These are phyloP conservation scores for Pythium aphanidermatum DNA, from an alignment of 352 stramenopile genomes.

Conservation along the genomic window DNA sequence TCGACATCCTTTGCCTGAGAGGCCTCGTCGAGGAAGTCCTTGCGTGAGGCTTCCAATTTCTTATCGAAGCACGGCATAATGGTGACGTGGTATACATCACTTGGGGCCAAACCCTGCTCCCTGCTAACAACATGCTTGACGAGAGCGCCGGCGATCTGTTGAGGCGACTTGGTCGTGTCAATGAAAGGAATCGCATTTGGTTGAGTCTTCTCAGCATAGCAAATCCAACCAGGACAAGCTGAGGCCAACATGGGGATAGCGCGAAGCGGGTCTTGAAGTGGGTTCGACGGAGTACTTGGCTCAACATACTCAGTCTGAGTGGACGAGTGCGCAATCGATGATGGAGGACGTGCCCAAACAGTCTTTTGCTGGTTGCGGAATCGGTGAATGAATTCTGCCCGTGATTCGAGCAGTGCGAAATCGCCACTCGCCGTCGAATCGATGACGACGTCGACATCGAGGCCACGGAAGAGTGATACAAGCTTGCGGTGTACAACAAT, in stretches of 20 bases:
- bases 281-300: conserved; percentile 34
- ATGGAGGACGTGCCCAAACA: conserved; percentile 51
- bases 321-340: conserved; percentile 62
- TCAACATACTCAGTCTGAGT: conserved; percentile 66
- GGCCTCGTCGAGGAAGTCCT: conserved; percentile 72
- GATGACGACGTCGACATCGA: conserved; percentile 89
- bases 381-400: conserved; percentile 85
- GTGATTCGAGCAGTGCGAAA: conserved; percentile 91
- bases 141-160: conserved; percentile 90
- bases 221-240: conserved; percentile 96
- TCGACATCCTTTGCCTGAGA: conserved; percentile 89
- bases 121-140: conserved; percentile 69
- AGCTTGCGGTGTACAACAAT: conserved; percentile 67
- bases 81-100: conserved; percentile 91
- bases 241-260: conserved; percentile 93
- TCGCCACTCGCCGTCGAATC: conserved; percentile 90
- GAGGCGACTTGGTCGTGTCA: conserved; percentile 92
- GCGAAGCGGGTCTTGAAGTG: conserved; percentile 52
- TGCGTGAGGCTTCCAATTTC: conserved; percentile 96
- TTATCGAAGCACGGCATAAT: conserved; percentile 99
- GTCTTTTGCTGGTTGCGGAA: conserved; percentile 78
- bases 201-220: conserved; percentile 96
- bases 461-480: conserved; percentile 62
- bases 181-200: conserved; percentile 94
- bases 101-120: conserved; percentile 41